Conservation (phyloP, 1,284 basidiomycete species). For the Hemileccinum hortonii region DNA sequence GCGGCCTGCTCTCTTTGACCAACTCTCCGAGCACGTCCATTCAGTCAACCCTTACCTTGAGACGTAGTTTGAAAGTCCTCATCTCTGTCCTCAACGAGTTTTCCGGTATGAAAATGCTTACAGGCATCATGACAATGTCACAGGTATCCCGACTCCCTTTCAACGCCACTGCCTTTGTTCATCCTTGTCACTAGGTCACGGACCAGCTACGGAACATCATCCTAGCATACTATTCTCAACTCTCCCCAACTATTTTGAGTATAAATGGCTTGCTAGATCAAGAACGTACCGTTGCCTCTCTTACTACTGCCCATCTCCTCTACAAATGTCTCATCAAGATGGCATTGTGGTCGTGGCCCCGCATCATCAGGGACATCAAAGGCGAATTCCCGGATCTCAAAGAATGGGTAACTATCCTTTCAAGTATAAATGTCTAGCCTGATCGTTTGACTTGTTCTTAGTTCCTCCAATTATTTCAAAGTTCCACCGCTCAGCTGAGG, state of each 20-base stretch:
- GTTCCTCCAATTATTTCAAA: constrained; percentile 61
- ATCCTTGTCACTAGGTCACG: constrained; percentile 48
- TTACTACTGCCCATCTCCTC: constrained; percentile 62
- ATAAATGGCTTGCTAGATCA: constrained; percentile 40
- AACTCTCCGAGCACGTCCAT: constrained; percentile 41
- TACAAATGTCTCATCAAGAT: constrained; percentile 71
- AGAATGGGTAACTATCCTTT: constrained; percentile 50
- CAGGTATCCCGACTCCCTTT: constrained; percentile 39
- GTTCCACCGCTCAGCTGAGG: constrained; percentile 55
- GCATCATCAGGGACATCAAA: constrained; percentile 44
- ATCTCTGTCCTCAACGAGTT: constrained; percentile 70
- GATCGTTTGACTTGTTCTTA: constrained; percentile 28
- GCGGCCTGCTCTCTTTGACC: constrained; percentile 50
- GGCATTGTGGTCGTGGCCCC: constrained; percentile 68
- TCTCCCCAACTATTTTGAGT: constrained; percentile 48
- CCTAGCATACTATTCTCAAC: constrained; percentile 54
- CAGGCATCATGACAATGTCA: constrained; percentile 63
- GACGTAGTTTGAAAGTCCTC: constrained; percentile 59
- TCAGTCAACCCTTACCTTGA: constrained; percentile 51
- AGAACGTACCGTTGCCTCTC: constrained; percentile 46
- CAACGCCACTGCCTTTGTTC: not conserved
- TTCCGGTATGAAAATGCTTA: constrained; percentile 61
- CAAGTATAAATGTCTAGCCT: not conserved
- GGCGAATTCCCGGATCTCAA: constrained; percentile 45
- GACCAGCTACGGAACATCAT: constrained; percentile 51